Conservation (phyloP, 768 basidiomycete species). For the Solioccasus polychromus region DNA sequence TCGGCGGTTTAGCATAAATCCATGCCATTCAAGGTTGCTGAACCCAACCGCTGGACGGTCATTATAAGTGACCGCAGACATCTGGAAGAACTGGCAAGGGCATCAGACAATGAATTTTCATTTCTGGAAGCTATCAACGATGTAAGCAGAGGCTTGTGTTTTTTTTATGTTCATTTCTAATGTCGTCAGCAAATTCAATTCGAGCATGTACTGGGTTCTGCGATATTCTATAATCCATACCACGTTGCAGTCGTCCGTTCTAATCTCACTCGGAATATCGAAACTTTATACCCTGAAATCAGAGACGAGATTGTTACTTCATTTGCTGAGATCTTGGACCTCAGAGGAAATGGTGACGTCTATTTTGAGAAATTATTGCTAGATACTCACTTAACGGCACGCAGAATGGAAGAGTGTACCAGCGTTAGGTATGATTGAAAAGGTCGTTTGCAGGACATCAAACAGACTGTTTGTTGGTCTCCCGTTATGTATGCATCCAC, state of each 20-base stretch:
- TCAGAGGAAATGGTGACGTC: background rate
- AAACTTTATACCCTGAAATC: background rate
- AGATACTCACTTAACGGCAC: background rate
- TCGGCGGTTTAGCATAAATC: conserved; percentile 21
- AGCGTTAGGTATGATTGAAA: conserved; percentile 25
- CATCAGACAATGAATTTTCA: conserved; percentile 39
- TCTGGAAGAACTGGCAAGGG: conserved; percentile 40
- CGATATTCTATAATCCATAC: background rate
- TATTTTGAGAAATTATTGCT: background rate
- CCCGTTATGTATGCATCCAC: conserved; percentile 36
- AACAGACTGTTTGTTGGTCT: conserved; percentile 49
- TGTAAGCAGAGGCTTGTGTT: conserved; percentile 27
- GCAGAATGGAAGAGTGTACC: conserved; percentile 39
- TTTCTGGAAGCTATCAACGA: conserved; percentile 29
- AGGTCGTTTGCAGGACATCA: conserved; percentile 40
- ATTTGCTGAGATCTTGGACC: background rate
- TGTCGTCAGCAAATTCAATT: conserved; percentile 33
- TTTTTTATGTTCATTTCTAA: background rate
- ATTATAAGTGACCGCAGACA: conserved; percentile 21
- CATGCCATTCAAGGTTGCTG: conserved; percentile 30
- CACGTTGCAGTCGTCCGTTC: background rate
- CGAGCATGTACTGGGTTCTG: conserved; percentile 36
- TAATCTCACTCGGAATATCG: background rate
- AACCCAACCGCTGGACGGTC: conserved; percentile 5
- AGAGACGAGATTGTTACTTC: background rate